Conservation (phyloP, 306 rosid genomes). For the Fragaria ananassa region DNA sequence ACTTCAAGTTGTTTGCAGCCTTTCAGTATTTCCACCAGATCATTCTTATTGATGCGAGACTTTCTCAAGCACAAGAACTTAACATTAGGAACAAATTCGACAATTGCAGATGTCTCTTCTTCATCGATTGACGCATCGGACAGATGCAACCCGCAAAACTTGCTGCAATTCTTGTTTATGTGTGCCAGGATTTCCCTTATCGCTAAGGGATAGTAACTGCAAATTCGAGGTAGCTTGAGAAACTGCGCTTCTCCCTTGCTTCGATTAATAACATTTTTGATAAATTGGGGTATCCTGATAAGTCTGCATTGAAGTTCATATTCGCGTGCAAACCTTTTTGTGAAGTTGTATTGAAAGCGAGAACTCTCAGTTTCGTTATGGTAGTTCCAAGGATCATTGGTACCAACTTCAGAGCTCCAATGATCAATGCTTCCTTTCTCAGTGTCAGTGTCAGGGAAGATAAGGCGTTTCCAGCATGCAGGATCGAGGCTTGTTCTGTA, state of each 20-base stretch:
- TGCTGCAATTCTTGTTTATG: not conserved
- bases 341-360: not conserved
- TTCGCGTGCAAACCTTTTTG: not conserved
- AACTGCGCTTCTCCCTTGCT: not conserved
- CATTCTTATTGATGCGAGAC: not conserved
- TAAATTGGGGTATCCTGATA: not conserved
- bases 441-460: not conserved
- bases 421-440: not conserved
- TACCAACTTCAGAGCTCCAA: not conserved
- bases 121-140: not conserved
- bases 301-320: not conserved
- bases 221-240: not conserved
- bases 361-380: not conserved
- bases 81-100: not conserved
- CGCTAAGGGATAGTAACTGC: not conserved
- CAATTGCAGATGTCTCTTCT: too few relatives aligned
- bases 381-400: not conserved
- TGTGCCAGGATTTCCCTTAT: not conserved
- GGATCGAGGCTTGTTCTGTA: not conserved
- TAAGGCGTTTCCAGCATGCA: not conserved
- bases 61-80: not conserved
- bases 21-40: not conserved
- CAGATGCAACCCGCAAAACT: not conserved
- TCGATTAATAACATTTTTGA: not conserved
- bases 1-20: not conserved